Base-by-base conservation (phyloP, 306 rosid genomes). In the Cotoneaster glaucophyllus region DNA sequence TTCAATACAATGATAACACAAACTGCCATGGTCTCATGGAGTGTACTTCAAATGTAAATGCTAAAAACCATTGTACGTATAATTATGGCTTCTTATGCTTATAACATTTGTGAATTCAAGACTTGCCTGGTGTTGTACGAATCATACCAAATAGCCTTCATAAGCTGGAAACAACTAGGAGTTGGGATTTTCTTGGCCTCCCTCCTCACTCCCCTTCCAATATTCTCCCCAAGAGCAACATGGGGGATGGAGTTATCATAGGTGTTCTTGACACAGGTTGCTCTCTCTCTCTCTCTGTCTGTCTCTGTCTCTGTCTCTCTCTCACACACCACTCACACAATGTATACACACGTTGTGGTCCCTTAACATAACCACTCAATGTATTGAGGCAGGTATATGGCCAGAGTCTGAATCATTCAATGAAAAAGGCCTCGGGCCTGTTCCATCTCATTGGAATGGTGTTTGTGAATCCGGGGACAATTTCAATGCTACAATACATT, bases 211-310 rank as follows among this genome's bases (percentile, higher is more conserved):
- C 89, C 37, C 73, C 76, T 64, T 65, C 82, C 31, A 81, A 69
- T 74, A 80, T 87, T 77, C 87, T 80, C 21, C 81, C 77, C 32
- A 73, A 48, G 13, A 67, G 82, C 69, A 78, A 78, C 57, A 65
- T 81, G 81, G 91, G 91, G 21, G 79, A 81, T 56, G 82, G 64
- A 5, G 83, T 74, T 32, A 74, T 88, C 70, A 75, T 88, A 22
- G 91, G 89, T 63, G 57, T 88, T 37, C 41, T 88, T 11, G 91
- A 88, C 82, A 66, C 91, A 81, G 91, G 91, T 86, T 18, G 21
- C 11, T 70, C 8, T 72, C 24, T 45, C 43, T 31, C 75, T 53
- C 31, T 64, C 64, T 64, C 11, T 13, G 6, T 32, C 34, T 32
- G 6, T 32, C 34, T 37, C 41, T 7, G 10, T 37, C 41, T 7